Evolutionary conservation across 139 green algal species (phyloP).

Genomic region (Tetradesmus obliquus): DNA sequence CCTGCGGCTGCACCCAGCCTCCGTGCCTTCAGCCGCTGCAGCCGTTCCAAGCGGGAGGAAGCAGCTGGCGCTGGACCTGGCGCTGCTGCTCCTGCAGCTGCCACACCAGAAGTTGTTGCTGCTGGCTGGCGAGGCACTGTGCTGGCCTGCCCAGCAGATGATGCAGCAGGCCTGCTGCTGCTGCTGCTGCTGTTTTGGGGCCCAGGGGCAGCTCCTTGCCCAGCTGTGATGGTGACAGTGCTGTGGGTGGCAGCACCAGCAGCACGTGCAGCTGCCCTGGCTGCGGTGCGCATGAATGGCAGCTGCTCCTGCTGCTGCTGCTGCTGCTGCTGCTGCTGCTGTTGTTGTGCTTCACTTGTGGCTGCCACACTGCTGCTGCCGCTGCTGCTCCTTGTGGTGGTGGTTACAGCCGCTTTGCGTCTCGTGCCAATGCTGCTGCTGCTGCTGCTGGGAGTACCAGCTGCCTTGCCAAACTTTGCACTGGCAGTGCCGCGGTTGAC

Average conservation of each 20-base stretch:
- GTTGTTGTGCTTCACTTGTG: neutral
- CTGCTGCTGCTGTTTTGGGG: neutral
- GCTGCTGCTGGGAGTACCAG: neutral
- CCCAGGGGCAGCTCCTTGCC: neutral
- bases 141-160: neutral
- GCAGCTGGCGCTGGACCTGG: neutral
- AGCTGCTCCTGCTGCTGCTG: neutral
- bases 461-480: neutral
- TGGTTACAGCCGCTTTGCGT: neutral
- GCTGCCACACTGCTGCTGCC: neutral
- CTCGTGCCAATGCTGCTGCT: neutral
- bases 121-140: neutral
- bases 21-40: neutral
- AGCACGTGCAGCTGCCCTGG: neutral
- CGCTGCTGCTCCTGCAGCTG: constrained; percentile 2
- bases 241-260: neutral
- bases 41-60: neutral
- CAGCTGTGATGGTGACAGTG: neutral
- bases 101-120: neutral
- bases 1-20: neutral
- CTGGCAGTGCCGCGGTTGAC: neutral
- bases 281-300: neutral
- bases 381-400: neutral
- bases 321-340: neutral
- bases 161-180: neutral